These are phyloP conservation scores for Dalechampia spathulata DNA, from an alignment of 441 rosid genomes.

Conservation along the genomic window DNA sequence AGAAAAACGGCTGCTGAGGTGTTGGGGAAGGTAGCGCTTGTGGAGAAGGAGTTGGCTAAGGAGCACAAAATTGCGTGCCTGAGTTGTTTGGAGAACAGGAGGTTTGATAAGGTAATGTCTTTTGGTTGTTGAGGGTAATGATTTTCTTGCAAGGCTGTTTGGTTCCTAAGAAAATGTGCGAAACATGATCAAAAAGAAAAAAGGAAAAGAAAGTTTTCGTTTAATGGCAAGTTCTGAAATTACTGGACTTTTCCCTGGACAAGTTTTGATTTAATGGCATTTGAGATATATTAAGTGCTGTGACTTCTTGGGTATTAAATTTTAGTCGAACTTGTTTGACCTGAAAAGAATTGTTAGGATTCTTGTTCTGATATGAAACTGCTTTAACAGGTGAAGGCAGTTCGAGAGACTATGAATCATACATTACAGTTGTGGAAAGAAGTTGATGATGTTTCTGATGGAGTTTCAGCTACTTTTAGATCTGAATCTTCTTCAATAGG, in stretches of 20 bases:
- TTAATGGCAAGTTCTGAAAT: no score
- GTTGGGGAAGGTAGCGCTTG: conserved; percentile 56
- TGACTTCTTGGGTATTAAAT: no score
- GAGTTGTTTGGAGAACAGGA: conserved; percentile 51
- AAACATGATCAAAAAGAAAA: background rate
- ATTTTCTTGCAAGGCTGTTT: background rate
- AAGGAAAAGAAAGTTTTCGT: no score
- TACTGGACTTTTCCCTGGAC: no score
- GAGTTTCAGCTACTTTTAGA: conserved; percentile 34
- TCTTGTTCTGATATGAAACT: background rate
- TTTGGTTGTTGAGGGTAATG: no score
- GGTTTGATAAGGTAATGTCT: conserved; percentile 76
- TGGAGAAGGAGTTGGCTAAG: conserved; percentile 48
- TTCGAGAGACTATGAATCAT: conserved; percentile 79
- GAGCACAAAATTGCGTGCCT: conserved; percentile 44
- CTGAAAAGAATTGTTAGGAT: no score
- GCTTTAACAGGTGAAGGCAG: conserved; percentile 60
- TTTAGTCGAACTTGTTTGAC: no score
- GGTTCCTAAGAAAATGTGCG: conserved; percentile 8
- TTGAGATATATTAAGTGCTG: no score
- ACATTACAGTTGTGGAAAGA: conserved; percentile 73
- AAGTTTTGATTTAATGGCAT: no score
- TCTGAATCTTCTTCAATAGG: conserved; percentile 50
- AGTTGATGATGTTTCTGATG: conserved; percentile 45
- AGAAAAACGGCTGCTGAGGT: conserved; percentile 90